Percentiles rank a stretch among this genome's conserved stretches.
phyloP scores from a whole-genome alignment of 257 asterid species.

The Leonotis leonurus region DNA sequence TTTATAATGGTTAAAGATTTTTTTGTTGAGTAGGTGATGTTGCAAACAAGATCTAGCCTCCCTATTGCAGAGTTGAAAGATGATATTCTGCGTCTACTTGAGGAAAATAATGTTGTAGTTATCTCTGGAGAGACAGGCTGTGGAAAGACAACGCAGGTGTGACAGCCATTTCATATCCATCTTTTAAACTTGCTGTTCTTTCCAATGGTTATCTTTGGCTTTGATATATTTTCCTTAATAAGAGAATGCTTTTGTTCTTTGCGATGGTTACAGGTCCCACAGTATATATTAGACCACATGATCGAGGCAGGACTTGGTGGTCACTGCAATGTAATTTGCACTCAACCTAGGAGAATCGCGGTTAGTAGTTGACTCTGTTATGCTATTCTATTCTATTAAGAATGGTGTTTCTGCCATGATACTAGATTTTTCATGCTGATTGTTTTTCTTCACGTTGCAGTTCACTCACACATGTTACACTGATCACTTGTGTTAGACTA shows the following conservation, averaged over 20 bases:
- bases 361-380: slow-evolving; percentile 37
- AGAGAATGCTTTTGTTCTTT: slow-evolving; percentile 11
- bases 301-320: slow-evolving; percentile 88
- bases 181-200: slow-evolving; percentile 12
- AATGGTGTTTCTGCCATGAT: not conserved
- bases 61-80: slow-evolving; percentile 80
- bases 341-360: slow-evolving; percentile 99
- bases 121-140: slow-evolving; percentile 98
- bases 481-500: too few species aligned
- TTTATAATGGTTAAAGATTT: too few species aligned
- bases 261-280: slow-evolving; percentile 71
- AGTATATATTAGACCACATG: slow-evolving; percentile 89
- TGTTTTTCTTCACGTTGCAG: too few species aligned
- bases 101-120: slow-evolving; percentile 70
- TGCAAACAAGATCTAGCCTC: slow-evolving; percentile 66
- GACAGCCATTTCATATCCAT: slow-evolving; percentile 14
- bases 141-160: slow-evolving; percentile 98
- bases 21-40: slow-evolving; percentile 57
- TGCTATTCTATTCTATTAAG: too few species aligned
- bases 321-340: slow-evolving; percentile 78
- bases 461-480: too few species aligned
- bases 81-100: slow-evolving; percentile 58
- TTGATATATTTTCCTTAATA: not conserved
- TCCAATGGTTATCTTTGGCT: too few species aligned
- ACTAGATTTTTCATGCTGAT: too few species aligned